Conservation (phyloP, 1,139 yeast species). For the Candida labiduridarum region DNA sequence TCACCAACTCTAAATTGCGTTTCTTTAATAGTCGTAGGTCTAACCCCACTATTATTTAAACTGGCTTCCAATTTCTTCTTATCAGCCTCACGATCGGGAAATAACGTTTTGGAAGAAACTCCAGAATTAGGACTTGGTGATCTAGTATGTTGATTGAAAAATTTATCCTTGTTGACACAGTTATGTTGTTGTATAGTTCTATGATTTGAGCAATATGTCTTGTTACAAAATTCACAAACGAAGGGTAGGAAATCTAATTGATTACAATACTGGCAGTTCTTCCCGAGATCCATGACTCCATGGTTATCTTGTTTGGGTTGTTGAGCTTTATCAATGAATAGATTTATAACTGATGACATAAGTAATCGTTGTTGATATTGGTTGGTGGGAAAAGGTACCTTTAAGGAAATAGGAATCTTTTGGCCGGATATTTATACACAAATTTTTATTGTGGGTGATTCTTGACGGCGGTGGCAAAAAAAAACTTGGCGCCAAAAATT, state of each 20-base stretch:
- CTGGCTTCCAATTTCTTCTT: slow-evolving; percentile 42
- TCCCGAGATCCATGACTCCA: slow-evolving; percentile 68
- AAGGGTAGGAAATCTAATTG: slow-evolving; percentile 73
- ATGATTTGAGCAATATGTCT: slow-evolving; percentile 62
- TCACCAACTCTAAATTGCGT: slow-evolving; percentile 33
- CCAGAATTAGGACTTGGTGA: slow-evolving; percentile 12
- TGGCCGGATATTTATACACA: slow-evolving; percentile 1
- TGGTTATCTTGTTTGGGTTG: slow-evolving; percentile 33
- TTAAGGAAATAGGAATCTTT: not conserved
- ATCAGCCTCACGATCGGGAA: slow-evolving; percentile 57
- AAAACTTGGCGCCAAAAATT: not conserved
- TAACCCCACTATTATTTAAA: slow-evolving; percentile 23
- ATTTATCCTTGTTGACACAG: slow-evolving; percentile 34
- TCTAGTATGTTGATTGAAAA: slow-evolving; percentile 16
- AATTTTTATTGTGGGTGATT: not conserved
- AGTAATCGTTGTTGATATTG: not conserved
- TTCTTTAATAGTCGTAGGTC: slow-evolving; percentile 29
- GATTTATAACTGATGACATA: slow-evolving; percentile 17
- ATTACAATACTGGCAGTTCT: slow-evolving; percentile 64
- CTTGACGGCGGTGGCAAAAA: slow-evolving; percentile 21
- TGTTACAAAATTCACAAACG: slow-evolving; percentile 57
- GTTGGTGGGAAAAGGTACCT: not conserved
- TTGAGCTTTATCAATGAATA: slow-evolving; percentile 21
- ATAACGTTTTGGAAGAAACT: slow-evolving; percentile 45
- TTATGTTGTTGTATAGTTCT: slow-evolving; percentile 50